Percentiles rank a stretch among this genome's conserved stretches.
These are phyloP conservation scores for Penicillium psychrofluorescens DNA, from an alignment of 495 filamentous ascomycete genomes.

Conservation along the genomic window DNA sequence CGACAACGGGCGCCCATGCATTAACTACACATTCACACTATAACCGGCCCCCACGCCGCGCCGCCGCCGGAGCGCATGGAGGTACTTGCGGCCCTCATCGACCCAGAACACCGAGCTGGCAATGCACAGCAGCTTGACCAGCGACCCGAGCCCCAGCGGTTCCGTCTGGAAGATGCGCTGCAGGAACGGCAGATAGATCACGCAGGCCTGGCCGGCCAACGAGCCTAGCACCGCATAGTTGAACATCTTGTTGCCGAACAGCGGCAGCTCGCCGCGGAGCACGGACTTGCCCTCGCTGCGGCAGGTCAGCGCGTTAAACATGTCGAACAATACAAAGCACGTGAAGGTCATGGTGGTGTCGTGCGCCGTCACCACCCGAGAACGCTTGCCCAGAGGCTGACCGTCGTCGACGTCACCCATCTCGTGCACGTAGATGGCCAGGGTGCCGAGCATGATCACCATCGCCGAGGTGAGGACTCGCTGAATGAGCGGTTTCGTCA, in stretches of 20 bases:
- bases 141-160: slow-evolving; percentile 63
- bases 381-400: slow-evolving; percentile 28
- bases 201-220: slow-evolving; percentile 74
- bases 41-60: slow-evolving; percentile 33
- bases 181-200: slow-evolving; percentile 89
- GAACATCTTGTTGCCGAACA: slow-evolving; percentile 87
- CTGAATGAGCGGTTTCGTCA: slow-evolving; percentile 72
- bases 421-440: slow-evolving; percentile 83
- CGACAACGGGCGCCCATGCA: not conserved
- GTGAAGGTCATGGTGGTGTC: slow-evolving; percentile 99
- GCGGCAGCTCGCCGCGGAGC: slow-evolving; percentile 71
- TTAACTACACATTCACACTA: slow-evolving; percentile 39
- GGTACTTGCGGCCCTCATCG: slow-evolving; percentile 82
- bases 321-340: slow-evolving; percentile 96
- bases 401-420: slow-evolving; percentile 58
- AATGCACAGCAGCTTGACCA: slow-evolving; percentile 61
- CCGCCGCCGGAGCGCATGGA: slow-evolving; percentile 25
- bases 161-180: slow-evolving; percentile 96
- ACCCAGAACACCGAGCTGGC: slow-evolving; percentile 90
- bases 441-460: slow-evolving; percentile 87
- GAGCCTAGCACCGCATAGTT: slow-evolving; percentile 87
- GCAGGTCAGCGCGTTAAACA: slow-evolving; percentile 95
- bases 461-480: slow-evolving; percentile 82
- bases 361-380: slow-evolving; percentile 69
- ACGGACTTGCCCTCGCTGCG: slow-evolving; percentile 87